Percentiles rank a stretch among this genome's conserved stretches.
These are phyloP conservation scores for Torulaspora maleeae DNA, from an alignment of 805 yeast species.

Conservation along the genomic window DNA sequence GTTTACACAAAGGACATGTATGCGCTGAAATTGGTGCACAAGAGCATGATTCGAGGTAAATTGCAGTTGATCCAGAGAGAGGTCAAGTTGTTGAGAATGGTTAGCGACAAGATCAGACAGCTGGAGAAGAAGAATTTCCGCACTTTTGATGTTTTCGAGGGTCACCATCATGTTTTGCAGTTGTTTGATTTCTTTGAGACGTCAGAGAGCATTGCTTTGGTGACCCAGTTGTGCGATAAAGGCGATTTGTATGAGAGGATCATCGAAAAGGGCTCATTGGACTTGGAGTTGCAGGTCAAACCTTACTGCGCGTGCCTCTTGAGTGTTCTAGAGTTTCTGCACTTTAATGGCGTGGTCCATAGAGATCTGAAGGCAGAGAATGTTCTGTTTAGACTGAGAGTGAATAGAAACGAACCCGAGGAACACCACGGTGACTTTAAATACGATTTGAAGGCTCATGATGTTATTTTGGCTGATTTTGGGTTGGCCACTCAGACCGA, in stretches of 20 bases:
- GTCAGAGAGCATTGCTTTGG: slow-evolving; percentile 46
- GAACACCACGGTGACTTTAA: slow-evolving; percentile 40
- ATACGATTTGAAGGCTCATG: slow-evolving; percentile 33
- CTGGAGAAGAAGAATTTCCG: slow-evolving; percentile 36
- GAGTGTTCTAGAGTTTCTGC: slow-evolving; percentile 55
- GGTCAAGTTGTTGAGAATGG: slow-evolving; percentile 44
- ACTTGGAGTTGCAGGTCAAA: slow-evolving; percentile 44
- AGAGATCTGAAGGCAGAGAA: slow-evolving; percentile 74
- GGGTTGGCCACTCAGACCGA: slow-evolving; percentile 55
- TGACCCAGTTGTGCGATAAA: slow-evolving; percentile 64
- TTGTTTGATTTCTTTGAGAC: slow-evolving; percentile 70
- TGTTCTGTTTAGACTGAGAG: slow-evolving; percentile 43
- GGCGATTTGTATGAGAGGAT: slow-evolving; percentile 66
- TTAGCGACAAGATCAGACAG: slow-evolving; percentile 24
- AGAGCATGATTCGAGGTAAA: slow-evolving; percentile 28
- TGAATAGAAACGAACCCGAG: slow-evolving; percentile 26
- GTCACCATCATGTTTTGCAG: slow-evolving; percentile 50
- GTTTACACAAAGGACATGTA: slow-evolving; percentile 39
- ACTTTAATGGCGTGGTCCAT: slow-evolving; percentile 56
- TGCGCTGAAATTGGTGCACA: slow-evolving; percentile 44
- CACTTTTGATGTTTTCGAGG: slow-evolving; percentile 28
- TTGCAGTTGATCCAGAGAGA: slow-evolving; percentile 51
- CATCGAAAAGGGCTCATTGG: slow-evolving; percentile 42
- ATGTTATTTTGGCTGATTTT: slow-evolving; percentile 41
- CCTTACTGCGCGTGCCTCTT: slow-evolving; percentile 47